Evolutionary conservation across 2,329 filamentous ascomycete genomes (phyloP).

Genomic region (Cytospora mali): DNA sequence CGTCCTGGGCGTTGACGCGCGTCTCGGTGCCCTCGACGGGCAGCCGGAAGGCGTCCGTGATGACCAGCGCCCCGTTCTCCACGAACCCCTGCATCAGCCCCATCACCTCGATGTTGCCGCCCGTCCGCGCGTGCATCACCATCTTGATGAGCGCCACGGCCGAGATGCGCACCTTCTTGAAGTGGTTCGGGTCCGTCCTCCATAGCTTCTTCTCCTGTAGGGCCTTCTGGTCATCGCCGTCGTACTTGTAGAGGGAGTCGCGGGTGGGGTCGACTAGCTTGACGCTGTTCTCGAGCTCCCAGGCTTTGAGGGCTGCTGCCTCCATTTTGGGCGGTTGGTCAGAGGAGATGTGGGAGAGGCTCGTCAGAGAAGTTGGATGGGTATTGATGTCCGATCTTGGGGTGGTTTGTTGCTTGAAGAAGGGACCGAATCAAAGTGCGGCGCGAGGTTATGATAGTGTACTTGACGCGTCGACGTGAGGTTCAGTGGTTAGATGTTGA

Average conservation of each 20-base stretch:
- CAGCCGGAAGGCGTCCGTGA: constrained; percentile 90
- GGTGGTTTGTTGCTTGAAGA: background rate
- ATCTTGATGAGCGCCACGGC: constrained; percentile 96
- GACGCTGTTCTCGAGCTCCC: constrained; percentile 83
- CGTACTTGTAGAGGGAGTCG: constrained; percentile 90
- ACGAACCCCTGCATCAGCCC: constrained; percentile 97
- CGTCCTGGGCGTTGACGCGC: constrained; percentile 90
- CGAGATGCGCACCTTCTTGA: constrained; percentile 91
- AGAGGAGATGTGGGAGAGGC: background rate
- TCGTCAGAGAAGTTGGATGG: background rate
- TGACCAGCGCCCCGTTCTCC: constrained; percentile 79
- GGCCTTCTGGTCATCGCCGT: constrained; percentile 67
- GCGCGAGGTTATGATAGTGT: background rate
- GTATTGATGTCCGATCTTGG: background rate
- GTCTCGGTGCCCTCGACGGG: constrained; percentile 99
- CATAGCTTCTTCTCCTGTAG: constrained; percentile 71
- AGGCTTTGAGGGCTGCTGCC: constrained; percentile 26
- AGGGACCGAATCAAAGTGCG: background rate
- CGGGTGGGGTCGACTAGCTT: constrained; percentile 81
- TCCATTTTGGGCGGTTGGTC: constrained; percentile 16
- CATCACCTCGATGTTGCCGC: constrained; percentile 93
- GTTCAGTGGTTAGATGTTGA: background rate
- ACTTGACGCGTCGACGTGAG: background rate
- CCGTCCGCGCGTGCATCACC: constrained; percentile 98
- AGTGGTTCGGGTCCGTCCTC: constrained; percentile 78